Base-by-base conservation (phyloP, 202 grass and related monocot species). In the Panicum hallii region DNA sequence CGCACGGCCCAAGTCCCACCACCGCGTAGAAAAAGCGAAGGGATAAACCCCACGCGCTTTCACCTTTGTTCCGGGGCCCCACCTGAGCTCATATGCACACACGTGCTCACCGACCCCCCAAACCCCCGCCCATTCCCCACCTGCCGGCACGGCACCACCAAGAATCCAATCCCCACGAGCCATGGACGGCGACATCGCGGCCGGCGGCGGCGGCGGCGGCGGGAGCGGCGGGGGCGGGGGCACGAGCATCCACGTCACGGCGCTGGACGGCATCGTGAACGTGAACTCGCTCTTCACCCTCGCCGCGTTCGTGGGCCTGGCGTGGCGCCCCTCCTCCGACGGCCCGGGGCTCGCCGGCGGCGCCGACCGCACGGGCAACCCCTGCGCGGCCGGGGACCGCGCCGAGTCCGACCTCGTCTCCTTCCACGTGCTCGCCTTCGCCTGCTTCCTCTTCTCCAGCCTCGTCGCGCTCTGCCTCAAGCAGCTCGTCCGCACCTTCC, bases 381-480 rank as follows among this genome's bases (percentile, higher is more conserved):
- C 74, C 38, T 98, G 93, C 89, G 91, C 86, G 6, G 89, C 90
- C 0, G 88, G 91, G 5, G 87, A 92, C 84, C 83, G 85, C 28
- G 77, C 84, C 34, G 84, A 94, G 88, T 92, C 89, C 49, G 89
- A 94, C 75, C 90, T 99, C 34, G 90, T 99, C 40, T 81, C 84
- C 50, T 99, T 99, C 88, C 91, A 99, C 88, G 91, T 99, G 9
- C 86, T 99, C 60, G 88, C 93, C 72, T 99, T 99, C 82, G 84
- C 87, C 12, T 95, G 85, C 91, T 99, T 99, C 84, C 93, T 95
- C 78, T 95, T 99, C 93, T 99, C 96, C 90, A 95, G 93, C 70
- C 83, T 99, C 74, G 79, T 99, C 75, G 93, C 93, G 46, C 96
- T 99, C 88, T 99, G 93, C 89, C 93, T 99, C 70, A 99, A 94